Percentiles rank a stretch among this genome's conserved stretches.
Evolutionary conservation across 148 eudicot species (phyloP).

Genomic region (Vaccinium corymbosum): DNA sequence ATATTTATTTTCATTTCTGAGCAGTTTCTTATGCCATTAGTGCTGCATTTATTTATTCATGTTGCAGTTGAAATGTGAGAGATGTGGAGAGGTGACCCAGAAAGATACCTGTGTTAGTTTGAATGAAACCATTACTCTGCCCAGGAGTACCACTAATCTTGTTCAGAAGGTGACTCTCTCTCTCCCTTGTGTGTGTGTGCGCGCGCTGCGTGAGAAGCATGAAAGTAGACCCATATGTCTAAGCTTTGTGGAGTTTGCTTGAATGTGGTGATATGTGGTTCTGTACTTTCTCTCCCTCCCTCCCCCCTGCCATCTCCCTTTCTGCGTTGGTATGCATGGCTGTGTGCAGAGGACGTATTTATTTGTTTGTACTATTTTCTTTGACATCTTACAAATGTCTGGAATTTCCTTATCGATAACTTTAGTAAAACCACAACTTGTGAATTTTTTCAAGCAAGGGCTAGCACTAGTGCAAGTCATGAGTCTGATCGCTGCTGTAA

Average conservation of each 20-base stretch:
- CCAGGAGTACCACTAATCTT: constrained; percentile 54
- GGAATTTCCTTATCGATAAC: not conserved
- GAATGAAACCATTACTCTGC: constrained; percentile 52
- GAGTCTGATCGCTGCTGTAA: not conserved
- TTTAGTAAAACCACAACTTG: not conserved
- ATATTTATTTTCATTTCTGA: constrained; percentile 11
- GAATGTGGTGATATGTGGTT: not conserved
- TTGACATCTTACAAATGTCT: not conserved
- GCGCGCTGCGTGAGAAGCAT: not conserved
- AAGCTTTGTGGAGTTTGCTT: not conserved
- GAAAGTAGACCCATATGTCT: not conserved
- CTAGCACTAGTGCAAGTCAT: not conserved
- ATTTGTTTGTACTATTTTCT: not conserved
- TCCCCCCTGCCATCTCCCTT: not conserved
- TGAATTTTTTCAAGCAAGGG: not conserved
- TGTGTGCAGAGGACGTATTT: not conserved
- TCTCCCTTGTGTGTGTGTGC: not conserved
- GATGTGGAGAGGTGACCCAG: constrained; percentile 74
- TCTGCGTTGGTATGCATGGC: not conserved
- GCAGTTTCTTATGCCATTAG: not conserved
- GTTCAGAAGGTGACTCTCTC: constrained; percentile 61
- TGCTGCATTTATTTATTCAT: not conserved
- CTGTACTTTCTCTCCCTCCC: constrained; percentile 6
- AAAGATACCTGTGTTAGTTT: constrained; percentile 69
- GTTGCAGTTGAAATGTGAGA: constrained; percentile 72